Evolutionary conservation across 2,329 filamentous ascomycete species (phyloP).

Genomic region (Fusarium sp.): DNA sequence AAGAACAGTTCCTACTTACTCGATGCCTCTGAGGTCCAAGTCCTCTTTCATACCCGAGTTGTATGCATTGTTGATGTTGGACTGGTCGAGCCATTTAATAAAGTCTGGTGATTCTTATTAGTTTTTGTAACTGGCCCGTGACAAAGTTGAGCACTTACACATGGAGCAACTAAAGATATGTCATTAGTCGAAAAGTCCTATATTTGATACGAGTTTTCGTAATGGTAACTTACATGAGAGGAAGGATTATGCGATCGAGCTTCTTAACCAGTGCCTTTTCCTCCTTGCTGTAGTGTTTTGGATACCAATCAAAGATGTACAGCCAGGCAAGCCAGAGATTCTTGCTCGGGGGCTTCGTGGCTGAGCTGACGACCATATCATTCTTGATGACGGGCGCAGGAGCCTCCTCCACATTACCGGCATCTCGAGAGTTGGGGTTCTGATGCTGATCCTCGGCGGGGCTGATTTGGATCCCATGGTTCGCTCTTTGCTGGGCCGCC

Average conservation of each 20-base stretch:
- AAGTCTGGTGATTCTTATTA: conserved; percentile 28
- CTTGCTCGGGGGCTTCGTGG: conserved; percentile 33
- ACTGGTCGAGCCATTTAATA: conserved; percentile 54
- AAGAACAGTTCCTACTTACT: conserved; percentile 33
- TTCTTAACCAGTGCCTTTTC: conserved; percentile 49
- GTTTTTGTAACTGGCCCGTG: not conserved
- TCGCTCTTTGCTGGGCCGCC: no score
- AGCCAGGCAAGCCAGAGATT: conserved; percentile 43
- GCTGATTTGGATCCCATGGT: no score
- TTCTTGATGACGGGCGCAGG: conserved; percentile 28
- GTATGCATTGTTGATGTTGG: conserved; percentile 56
- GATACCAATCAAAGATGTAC: conserved; percentile 50
- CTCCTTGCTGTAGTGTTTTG: conserved; percentile 50
- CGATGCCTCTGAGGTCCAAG: conserved; percentile 52
- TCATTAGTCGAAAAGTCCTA: no score
- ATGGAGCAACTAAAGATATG: conserved; percentile 23
- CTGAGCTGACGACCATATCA: conserved; percentile 47
- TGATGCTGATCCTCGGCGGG: no score
- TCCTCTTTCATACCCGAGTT: conserved; percentile 59
- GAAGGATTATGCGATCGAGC: conserved; percentile 50
- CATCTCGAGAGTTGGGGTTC: no score
- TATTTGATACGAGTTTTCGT: not conserved
- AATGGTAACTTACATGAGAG: conserved; percentile 46
- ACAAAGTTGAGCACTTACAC: conserved; percentile 7
- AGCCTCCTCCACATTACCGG: no score